Conservation (phyloP, 2,329 filamentous ascomycete species). For the Alternaria brassicae region DNA sequence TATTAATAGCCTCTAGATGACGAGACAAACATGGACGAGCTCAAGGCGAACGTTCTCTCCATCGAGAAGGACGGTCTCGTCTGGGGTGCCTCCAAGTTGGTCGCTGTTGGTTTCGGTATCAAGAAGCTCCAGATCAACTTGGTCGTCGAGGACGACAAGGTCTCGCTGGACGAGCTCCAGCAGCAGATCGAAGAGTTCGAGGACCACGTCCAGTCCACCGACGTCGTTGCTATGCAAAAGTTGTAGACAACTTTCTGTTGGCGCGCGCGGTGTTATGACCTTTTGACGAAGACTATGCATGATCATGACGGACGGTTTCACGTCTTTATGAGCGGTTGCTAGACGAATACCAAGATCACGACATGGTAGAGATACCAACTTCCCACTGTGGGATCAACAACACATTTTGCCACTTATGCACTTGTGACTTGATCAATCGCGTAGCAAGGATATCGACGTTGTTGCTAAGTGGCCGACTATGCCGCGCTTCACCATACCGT, state of each 20-base stretch:
- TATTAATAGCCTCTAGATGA: conserved; percentile 66
- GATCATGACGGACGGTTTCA: conserved; percentile 40
- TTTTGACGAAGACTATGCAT: conserved; percentile 24
- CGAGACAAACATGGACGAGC: conserved; percentile 86
- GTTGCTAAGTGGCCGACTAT: not conserved
- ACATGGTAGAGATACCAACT: conserved; percentile 34
- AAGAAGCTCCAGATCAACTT: conserved; percentile 99
- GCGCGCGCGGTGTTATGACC: conserved; percentile 12
- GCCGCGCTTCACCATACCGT: not conserved
- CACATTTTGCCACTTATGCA: conserved; percentile 11
- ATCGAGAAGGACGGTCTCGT: conserved; percentile 94
- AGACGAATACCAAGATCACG: conserved; percentile 37
- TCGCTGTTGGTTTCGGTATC: conserved; percentile 94
- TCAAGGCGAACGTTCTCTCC: conserved; percentile 80
- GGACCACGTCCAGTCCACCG: conserved; percentile 95
- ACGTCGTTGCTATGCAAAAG: conserved; percentile 71
- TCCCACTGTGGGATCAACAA: conserved; percentile 25
- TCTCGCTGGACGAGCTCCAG: conserved; percentile 86
- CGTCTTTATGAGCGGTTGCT: conserved; percentile 44
- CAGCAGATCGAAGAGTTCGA: conserved; percentile 85
- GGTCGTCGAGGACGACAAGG: conserved; percentile 95
- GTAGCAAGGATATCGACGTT: not conserved
- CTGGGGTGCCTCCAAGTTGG: conserved; percentile 91
- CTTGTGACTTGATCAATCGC: conserved; percentile 1
- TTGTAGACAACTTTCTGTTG: conserved; percentile 40